Percentiles rank a stretch among this genome's conserved stretches.
Conservation (phyloP, 768 basidiomycete species). For the Boletus subparvulus region DNA sequence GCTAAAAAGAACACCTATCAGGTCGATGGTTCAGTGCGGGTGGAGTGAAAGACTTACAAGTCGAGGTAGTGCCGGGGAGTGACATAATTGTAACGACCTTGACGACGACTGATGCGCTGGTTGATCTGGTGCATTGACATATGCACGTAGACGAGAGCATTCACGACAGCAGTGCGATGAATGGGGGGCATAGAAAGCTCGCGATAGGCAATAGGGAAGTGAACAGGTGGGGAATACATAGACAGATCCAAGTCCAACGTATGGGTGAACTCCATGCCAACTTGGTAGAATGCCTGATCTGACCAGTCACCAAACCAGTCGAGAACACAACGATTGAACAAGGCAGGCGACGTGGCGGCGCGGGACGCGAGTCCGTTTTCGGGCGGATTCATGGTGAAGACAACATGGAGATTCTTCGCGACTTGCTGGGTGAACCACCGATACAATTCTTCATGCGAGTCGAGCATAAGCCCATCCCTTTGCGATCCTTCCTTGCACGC, state of each 20-base stretch:
- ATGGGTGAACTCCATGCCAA: slow-evolving; percentile 94
- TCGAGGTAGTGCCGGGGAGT: slow-evolving; percentile 98
- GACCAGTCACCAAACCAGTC: slow-evolving; percentile 99
- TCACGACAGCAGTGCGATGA: slow-evolving; percentile 89
- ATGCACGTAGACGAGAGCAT: slow-evolving; percentile 91
- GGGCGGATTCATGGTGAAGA: slow-evolving; percentile 99
- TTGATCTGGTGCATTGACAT: slow-evolving; percentile 88
- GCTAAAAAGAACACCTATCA: slow-evolving; percentile 41
- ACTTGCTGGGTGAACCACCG: slow-evolving; percentile 99
- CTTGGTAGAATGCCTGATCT: slow-evolving; percentile 97
- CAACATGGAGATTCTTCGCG: slow-evolving; percentile 95
- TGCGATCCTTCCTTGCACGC: slow-evolving; percentile 99
- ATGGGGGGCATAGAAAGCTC: slow-evolving; percentile 81
- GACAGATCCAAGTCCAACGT: slow-evolving; percentile 89
- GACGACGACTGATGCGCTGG: slow-evolving; percentile 81
- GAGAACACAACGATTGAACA: slow-evolving; percentile 98
- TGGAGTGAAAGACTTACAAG: slow-evolving; percentile 67
- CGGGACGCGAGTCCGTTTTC: slow-evolving; percentile 93
- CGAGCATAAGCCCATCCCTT: slow-evolving; percentile 95
- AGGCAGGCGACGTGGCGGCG: slow-evolving; percentile 94
- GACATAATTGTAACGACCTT: slow-evolving; percentile 95
- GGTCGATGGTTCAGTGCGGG: background rate
- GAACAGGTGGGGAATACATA: slow-evolving; percentile 71
- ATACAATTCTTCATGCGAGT: slow-evolving; percentile 96
- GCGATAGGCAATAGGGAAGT: slow-evolving; percentile 90